A percentile compares a stretch with the other conserved stretches of the same genome.
Evolutionary conservation across 163 green algal genomes (phyloP).

Genomic region (Chlamydomonas reinhardtii): DNA sequence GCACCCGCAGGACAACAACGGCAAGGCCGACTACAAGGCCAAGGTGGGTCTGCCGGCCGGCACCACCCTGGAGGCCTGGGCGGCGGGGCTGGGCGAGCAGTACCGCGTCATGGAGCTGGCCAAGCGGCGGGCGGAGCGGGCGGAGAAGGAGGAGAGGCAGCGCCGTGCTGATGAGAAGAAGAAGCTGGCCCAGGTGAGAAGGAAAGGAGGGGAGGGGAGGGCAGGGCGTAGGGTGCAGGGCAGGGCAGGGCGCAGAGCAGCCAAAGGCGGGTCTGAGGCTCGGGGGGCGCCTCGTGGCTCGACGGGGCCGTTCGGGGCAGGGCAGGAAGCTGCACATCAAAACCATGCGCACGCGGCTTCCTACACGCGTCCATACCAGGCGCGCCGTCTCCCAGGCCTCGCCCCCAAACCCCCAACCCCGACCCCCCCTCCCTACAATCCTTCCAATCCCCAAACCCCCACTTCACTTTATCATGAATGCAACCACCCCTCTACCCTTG

Average conservation of each 20-base stretch:
- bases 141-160: slow-evolving; percentile 32
- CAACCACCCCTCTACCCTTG: too few relatives aligned
- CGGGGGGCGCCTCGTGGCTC: too few relatives aligned
- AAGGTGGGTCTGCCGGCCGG: slow-evolving; percentile 32
- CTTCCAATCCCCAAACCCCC: too few relatives aligned
- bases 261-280: too few relatives aligned
- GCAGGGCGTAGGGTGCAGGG: not conserved
- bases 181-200: slow-evolving; percentile 29
- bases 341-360: too few relatives aligned
- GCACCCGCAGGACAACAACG: slow-evolving; percentile 31
- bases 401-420: too few relatives aligned
- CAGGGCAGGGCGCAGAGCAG: not conserved
- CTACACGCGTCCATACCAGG: too few relatives aligned
- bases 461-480: too few relatives aligned
- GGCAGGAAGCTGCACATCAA: too few relatives aligned
- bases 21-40: slow-evolving; percentile 40
- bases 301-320: too few relatives aligned
- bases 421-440: too few relatives aligned
- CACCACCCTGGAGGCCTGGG: slow-evolving; percentile 48
- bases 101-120: slow-evolving; percentile 36
- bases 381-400: too few relatives aligned
- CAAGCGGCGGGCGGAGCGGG: slow-evolving; percentile 3
- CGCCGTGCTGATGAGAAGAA: slow-evolving; percentile 21
- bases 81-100: slow-evolving; percentile 39
- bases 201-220: not conserved